Evolutionary conservation across 2,329 filamentous ascomycete species (phyloP).

Genomic region (Hymenoscyphus infarciens): DNA sequence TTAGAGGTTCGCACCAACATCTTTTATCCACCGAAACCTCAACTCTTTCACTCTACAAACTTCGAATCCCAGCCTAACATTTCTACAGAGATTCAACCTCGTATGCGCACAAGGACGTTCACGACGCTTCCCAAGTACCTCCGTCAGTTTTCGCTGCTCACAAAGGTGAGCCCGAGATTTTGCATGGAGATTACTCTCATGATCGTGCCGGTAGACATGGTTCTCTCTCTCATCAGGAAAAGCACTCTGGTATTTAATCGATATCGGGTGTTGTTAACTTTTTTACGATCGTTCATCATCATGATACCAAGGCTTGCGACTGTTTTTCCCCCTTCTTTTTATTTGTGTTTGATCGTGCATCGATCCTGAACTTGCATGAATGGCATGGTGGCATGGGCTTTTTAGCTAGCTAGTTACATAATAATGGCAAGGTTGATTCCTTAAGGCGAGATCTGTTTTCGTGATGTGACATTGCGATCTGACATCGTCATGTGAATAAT

Average conservation of each 20-base stretch:
- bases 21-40: neutral
- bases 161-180: constrained; percentile 11
- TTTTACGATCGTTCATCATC: neutral
- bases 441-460: no score
- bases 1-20: neutral
- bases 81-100: neutral
- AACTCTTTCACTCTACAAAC: neutral
- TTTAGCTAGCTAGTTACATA: no score
- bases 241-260: constrained; percentile 32
- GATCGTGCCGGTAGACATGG: constrained; percentile 47
- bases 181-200: constrained; percentile 31
- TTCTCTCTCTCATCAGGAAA: constrained; percentile 45
- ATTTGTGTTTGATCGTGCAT: neutral
- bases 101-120: constrained; percentile 4
- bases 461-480: no score
- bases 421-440: no score
- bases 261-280: neutral
- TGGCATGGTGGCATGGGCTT: no score
- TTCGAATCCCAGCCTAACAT: neutral
- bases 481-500: no score
- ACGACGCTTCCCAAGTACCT: constrained; percentile 14
- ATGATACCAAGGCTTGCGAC: neutral
- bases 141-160: constrained; percentile 16
- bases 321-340: neutral
- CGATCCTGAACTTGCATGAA: no score